These are phyloP conservation scores for Circinella umbellata DNA, from an alignment of 371 early-diverging fungal genomes.

Conservation along the genomic window DNA sequence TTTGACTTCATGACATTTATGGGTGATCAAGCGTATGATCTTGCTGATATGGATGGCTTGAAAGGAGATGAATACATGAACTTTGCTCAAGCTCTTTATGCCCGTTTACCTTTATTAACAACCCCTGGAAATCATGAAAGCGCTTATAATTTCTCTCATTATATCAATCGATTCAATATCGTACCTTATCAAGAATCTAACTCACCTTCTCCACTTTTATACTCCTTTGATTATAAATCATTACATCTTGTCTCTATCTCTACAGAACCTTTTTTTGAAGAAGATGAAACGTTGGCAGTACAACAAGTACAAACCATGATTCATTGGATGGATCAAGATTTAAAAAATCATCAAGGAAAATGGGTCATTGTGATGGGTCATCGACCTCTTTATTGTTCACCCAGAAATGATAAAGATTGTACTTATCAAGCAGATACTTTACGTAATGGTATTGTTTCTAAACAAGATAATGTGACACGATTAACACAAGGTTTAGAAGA, in stretches of 20 bases:
- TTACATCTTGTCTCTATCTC: slow-evolving; percentile 24
- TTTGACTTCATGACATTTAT: slow-evolving; percentile 42
- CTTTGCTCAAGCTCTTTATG: slow-evolving; percentile 23
- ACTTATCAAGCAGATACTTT: slow-evolving; percentile 4
- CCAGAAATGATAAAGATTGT: slow-evolving; percentile 20
- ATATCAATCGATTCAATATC: slow-evolving; percentile 22
- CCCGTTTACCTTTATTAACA: slow-evolving; percentile 24
- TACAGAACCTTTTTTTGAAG: slow-evolving; percentile 22
- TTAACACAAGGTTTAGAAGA: slow-evolving; percentile 28
- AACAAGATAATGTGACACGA: slow-evolving; percentile 6
- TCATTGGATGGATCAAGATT: slow-evolving; percentile 35
- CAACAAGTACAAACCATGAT: slow-evolving; percentile 16
- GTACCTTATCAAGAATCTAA: slow-evolving; percentile 27
- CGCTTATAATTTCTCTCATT: slow-evolving; percentile 30
- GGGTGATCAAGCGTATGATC: slow-evolving; percentile 30
- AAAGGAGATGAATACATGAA: slow-evolving; percentile 34
- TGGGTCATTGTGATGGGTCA: slow-evolving; percentile 40
- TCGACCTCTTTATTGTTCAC: slow-evolving; percentile 30
- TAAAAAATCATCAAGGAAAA: slow-evolving; percentile 26
- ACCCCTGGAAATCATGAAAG: slow-evolving; percentile 28
- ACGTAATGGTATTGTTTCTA: slow-evolving; percentile 1
- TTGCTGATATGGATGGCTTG: slow-evolving; percentile 27
- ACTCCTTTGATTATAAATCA: slow-evolving; percentile 27
- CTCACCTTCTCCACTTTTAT: slow-evolving; percentile 17
- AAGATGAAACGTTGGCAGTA: not conserved